A percentile compares a stretch with the other conserved stretches of the same genome.
phyloP scores from a whole-genome alignment of 305 asterid species.

The Solanum aculeatissimum region DNA sequence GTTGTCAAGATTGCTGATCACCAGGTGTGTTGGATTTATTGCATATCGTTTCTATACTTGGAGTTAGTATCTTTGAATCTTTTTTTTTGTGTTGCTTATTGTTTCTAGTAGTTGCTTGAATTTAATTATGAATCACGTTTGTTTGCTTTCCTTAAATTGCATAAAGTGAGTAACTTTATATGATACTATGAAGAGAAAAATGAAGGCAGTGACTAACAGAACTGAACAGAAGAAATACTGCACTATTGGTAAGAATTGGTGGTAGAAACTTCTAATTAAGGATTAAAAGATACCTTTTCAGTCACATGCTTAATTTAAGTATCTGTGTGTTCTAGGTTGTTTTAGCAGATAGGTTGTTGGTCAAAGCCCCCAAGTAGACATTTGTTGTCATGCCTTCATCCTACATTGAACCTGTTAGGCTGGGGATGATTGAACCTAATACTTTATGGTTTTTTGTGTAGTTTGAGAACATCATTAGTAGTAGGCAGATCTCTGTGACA shows the following conservation, averaged over 20 bases:
- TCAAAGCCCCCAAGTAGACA: neutral
- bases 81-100: neutral
- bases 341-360: neutral
- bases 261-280: neutral
- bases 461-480: neutral
- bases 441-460: neutral
- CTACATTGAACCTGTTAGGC: neutral
- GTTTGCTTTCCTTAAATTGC: neutral
- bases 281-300: neutral
- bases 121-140: neutral
- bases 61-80: neutral
- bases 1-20: conserved; percentile 86
- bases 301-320: neutral
- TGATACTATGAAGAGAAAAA: neutral
- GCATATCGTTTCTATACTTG: neutral
- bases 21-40: conserved; percentile 40
- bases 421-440: neutral
- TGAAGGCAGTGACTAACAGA: neutral
- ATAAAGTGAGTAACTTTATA: neutral
- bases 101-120: neutral
- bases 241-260: neutral
- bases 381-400: neutral
- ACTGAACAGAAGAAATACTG: neutral
- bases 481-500: neutral
- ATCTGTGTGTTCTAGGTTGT: neutral